Base-by-base conservation (phyloP, 208 protist genomes). In the Trypanosoma cruzi region DNA sequence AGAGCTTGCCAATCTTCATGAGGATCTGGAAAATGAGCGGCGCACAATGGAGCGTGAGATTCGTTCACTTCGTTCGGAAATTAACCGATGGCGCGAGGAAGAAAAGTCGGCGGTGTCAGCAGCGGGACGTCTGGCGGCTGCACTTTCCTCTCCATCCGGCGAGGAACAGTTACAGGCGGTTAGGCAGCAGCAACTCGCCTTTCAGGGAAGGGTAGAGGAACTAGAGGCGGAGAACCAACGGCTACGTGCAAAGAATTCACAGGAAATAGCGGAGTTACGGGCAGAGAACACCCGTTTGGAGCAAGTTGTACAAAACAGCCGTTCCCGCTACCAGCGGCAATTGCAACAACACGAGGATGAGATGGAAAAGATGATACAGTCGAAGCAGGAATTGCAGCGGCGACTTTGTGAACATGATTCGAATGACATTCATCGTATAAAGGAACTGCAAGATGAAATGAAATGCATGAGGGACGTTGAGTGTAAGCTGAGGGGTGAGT, bases 401-500 rank as follows among this genome's bases (percentile, higher is more conserved):
- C 54, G 42, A 26, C 52, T 61, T 10, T 16, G 36, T 37, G 40
- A 34, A 22, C 52, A 22, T 10, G 34, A 61, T 2, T 46, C 56
- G 8, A n/a, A 1, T 26, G 32, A 1, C 0, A 4, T 28, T 14
- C 36, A 37, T 5, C 58, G 58, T 0, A 37, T 37, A 37, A 31
- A 68, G 22, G 75, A 76, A 48, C 52, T 70, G 22, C 68, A 81
- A 48, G 67, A 73, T 52, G 49, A 68, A 36, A 64, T 40, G 16
- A 22, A 44, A 20, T 62, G n/a, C 4, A 28, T 64, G 4, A 42
- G 46, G 16, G 40, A 10, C 31, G 55, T 54, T 29, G 60, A 55
- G 22, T 14, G n/a, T 40, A 18, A 24, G 26, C 22, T 66, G 48
- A 66, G 22, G 31, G 22, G 31, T 28, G 49, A 66, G 32, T 49